Percentiles rank a stretch among this genome's conserved stretches.
phyloP scores from a whole-genome alignment of 2,329 filamentous ascomycete genomes.

The Sporothrix globosa region DNA sequence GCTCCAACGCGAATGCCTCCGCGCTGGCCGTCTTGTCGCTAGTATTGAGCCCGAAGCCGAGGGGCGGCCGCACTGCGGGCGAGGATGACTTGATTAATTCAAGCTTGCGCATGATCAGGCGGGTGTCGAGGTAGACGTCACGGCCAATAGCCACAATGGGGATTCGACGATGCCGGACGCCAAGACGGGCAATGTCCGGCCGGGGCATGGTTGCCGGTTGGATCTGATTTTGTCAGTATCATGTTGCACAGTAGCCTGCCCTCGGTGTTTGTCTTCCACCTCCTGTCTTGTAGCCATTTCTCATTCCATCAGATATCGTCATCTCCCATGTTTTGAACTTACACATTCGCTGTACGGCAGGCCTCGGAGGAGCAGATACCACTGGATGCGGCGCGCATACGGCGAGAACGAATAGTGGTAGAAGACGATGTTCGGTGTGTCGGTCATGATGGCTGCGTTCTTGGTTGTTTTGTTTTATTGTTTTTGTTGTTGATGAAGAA shows the following conservation, averaged over 20 bases:
- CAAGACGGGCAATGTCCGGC: conserved; percentile 63
- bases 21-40: conserved; percentile 41
- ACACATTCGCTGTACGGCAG: conserved; percentile 71
- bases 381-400: conserved; percentile 64
- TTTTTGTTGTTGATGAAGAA: neutral
- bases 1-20: conserved; percentile 53
- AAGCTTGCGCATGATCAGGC: conserved; percentile 68
- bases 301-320: neutral
- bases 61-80: conserved; percentile 45
- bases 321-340: conserved; percentile 41
- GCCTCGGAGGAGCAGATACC: conserved; percentile 68
- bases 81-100: conserved; percentile 56
- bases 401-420: conserved; percentile 70
- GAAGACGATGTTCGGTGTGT: conserved; percentile 54
- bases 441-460: conserved; percentile 27
- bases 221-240: conserved; percentile 47
- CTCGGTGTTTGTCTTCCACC: too few species aligned
- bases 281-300: neutral
- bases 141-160: conserved; percentile 68
- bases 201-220: conserved; percentile 70
- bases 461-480: neutral
- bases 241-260: neutral
- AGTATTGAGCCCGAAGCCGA: conserved; percentile 43
- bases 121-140: conserved; percentile 70
- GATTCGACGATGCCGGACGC: conserved; percentile 69